These are phyloP conservation scores for Hypoxylon subgilvum DNA, from an alignment of 495 filamentous ascomycete genomes.

Conservation along the genomic window DNA sequence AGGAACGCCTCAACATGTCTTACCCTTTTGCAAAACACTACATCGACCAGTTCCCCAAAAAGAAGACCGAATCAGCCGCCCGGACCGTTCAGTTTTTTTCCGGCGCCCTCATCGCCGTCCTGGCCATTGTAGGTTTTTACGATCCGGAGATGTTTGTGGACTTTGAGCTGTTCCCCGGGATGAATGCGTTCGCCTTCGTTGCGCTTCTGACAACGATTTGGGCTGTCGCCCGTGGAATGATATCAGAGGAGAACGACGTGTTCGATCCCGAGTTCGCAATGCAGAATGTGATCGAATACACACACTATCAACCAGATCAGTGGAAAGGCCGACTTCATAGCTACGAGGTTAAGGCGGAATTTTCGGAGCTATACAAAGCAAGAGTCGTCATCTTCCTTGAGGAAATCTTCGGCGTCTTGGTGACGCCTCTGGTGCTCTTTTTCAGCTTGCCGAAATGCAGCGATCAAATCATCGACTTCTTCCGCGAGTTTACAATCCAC, in stretches of 20 bases:
- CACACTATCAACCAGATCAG: slow-evolving; percentile 83
- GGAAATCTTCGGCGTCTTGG: slow-evolving; percentile 88
- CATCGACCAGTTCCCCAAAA: slow-evolving; percentile 94
- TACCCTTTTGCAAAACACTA: slow-evolving; percentile 91
- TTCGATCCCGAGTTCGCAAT: slow-evolving; percentile 92
- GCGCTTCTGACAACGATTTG: slow-evolving; percentile 67
- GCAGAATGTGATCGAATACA: slow-evolving; percentile 85
- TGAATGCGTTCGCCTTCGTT: slow-evolving; percentile 44
- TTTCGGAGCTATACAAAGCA: slow-evolving; percentile 83
- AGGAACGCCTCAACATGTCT: slow-evolving; percentile 89
- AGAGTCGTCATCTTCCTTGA: slow-evolving; percentile 90
- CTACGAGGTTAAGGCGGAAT: slow-evolving; percentile 82
- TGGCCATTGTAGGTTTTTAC: slow-evolving; percentile 77
- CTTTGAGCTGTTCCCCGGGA: slow-evolving; percentile 82
- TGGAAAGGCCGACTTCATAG: slow-evolving; percentile 91
- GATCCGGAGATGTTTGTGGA: slow-evolving; percentile 89
- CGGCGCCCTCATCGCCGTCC: slow-evolving; percentile 81
- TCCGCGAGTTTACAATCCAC: slow-evolving; percentile 95
- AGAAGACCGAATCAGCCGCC: slow-evolving; percentile 82
- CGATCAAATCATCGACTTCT: slow-evolving; percentile 95
- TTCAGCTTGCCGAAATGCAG: slow-evolving; percentile 85
- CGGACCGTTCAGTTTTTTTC: slow-evolving; percentile 85
- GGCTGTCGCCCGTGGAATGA: slow-evolving; percentile 76
- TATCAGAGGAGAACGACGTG: slow-evolving; percentile 85
- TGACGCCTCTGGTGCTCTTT: slow-evolving; percentile 89